Evolutionary conservation across 805 yeast species (phyloP), one percentile per base, ranked within the genome.

Genomic region (Candida nanaspora): DNA sequence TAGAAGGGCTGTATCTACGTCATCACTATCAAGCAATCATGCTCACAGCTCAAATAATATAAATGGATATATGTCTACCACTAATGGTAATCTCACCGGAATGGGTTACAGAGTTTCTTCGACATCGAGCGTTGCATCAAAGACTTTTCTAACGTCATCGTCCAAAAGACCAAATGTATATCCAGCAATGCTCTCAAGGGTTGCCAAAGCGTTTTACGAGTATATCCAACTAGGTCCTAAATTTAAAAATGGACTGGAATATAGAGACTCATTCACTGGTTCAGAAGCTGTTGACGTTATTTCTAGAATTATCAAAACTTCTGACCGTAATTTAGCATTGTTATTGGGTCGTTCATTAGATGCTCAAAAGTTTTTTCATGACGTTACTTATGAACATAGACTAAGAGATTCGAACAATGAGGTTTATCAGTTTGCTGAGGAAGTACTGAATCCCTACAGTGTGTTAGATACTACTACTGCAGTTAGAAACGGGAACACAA

Each of bases 211-310:
- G 20, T 87, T 91, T 61, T 76, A 79, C 47, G 86, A 82, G 44
- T 66, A 78, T 19, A 72, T 88, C 25, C 76, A 76, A 19, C 57
- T 85, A 13, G 84, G 88, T 2, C 86, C 87, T 44, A 78, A 86
- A 47, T 83, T 82, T 56, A 93, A 91, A 56, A 91, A 89, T 63
- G 96, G 96, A 15, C 72, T 89, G 50, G 83, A 87, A 46, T 91
- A 88, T 62, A 83, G 94, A 56, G 94, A 89, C 56, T 82, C 97
- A 0, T 93, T 93, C 55, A 83, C 96, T 0, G 98, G 98, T 27
- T 71, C 86, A 19, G 93, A 86, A 61, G 96, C 98, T 1, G 95
- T 93, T 25, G 96, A 88, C 59, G 74, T 81, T n/a, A 79, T 93
- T 44, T 82, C 95, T 42, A 71, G 82, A 42, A 84, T 93, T 40